These are phyloP conservation scores for Myxozyma neotropica DNA, from an alignment of 805 yeast genomes.

Conservation along the genomic window DNA sequence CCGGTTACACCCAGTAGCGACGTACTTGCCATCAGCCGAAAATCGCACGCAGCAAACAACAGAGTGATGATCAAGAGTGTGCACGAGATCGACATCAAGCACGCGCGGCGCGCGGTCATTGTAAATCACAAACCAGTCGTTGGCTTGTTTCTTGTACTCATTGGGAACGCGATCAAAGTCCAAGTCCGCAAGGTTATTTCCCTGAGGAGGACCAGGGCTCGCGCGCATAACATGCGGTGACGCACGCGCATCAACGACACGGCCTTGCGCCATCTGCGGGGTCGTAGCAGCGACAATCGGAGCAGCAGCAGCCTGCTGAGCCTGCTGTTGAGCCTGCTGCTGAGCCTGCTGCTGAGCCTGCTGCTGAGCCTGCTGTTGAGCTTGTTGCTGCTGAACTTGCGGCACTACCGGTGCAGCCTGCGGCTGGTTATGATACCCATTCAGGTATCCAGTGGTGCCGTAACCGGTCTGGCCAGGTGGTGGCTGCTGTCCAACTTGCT, in stretches of 20 bases:
- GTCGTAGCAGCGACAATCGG: constrained; percentile 30
- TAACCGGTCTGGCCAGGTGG: constrained; percentile 31
- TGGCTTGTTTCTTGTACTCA: constrained; percentile 75
- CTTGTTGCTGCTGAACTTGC: constrained; percentile 12
- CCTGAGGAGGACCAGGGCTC: constrained; percentile 34
- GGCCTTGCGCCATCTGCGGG: constrained; percentile 25
- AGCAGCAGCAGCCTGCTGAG: constrained; percentile 10
- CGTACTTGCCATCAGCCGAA: constrained; percentile 83
- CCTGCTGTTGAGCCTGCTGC: constrained; percentile 3
- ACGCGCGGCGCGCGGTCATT: constrained; percentile 80
- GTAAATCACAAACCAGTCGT: constrained; percentile 84
- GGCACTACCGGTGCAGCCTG: constrained; percentile 7
- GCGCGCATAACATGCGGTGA: constrained; percentile 32
- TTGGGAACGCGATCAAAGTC: constrained; percentile 78
- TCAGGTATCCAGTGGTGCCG: constrained; percentile 25
- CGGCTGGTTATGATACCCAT: constrained; percentile 31
- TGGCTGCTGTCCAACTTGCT: constrained; percentile 8
- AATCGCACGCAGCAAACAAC: constrained; percentile 97
- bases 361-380: neutral
- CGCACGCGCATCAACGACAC: constrained; percentile 22
- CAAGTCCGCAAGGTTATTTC: constrained; percentile 55
- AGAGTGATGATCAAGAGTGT: constrained; percentile 86
- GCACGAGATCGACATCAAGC: constrained; percentile 84
- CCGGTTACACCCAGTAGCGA: constrained; percentile 97
- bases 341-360: constrained; percentile 8